Evolutionary conservation across 1,284 basidiomycete genomes (phyloP), one percentile per base, ranked within the genome.

Genomic region (Pseudozyma hubeiensis): DNA sequence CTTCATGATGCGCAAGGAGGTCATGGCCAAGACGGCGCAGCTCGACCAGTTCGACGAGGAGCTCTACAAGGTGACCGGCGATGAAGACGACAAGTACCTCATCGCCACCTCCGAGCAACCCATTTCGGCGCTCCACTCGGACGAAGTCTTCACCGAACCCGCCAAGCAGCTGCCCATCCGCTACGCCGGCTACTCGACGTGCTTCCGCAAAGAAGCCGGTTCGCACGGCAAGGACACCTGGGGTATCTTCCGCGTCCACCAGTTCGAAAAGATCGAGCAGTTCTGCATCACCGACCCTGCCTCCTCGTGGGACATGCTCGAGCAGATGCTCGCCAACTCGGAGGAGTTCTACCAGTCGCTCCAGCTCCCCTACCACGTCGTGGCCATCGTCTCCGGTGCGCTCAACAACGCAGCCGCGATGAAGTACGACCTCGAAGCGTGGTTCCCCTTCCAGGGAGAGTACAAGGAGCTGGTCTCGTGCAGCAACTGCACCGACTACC

Each of bases 171-270:
- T 99, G 10, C 96, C 97, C 7, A 89, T 97, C 84, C 88, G 89
- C 86, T 89, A 89, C 82, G 89, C 88, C 30, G 89, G 89, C 35
- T 89, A 89, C 85, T 89, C 89, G 81, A 99, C 96, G n/a, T 99
- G 96, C 85, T 99, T 99, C 91, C 90, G 97, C 49, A 99, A 98
- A 86, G 96, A 99, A 87, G 96, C 96, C 5, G 97, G 96, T 49
- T 92, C 93, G 5, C 93, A 94, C 46, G 97, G 97, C 14, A 91
- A 94, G 61, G 97, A 99, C 82, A 98, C 97, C 87, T 98, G 96
- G 94, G 97, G 96, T 64, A 97, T 98, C 86, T 99, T 99, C 90
- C 93, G 97, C 39, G 95, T 99, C 53, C 97, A 99, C 85, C 97
- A 99, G 86, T 99, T 99, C 80, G 97, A 99, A 87, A 99, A 99